These are phyloP conservation scores for Trypanosoma grayi DNA, from an alignment of 208 protist species.

Conservation along the genomic window DNA sequence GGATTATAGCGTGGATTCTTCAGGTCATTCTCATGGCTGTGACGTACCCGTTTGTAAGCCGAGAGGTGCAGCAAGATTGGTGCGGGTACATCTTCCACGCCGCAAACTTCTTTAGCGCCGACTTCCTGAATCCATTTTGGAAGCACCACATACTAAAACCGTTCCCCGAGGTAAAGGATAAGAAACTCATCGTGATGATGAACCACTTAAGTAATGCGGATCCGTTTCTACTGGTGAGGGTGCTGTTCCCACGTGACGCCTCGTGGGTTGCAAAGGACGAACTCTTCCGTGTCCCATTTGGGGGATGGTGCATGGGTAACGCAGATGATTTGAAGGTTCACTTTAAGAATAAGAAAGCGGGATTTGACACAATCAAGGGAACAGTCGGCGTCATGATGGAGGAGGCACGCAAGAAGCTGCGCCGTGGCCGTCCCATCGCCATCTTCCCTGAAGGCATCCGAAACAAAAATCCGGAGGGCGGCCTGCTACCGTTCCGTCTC, in stretches of 20 bases:
- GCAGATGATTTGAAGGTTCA: slow-evolving; percentile 67
- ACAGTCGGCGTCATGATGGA: slow-evolving; percentile 82
- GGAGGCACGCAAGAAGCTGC: slow-evolving; percentile 52
- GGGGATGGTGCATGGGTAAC: slow-evolving; percentile 79
- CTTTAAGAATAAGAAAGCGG: slow-evolving; percentile 71
- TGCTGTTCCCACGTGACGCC: slow-evolving; percentile 69
- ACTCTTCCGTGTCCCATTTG: slow-evolving; percentile 83
- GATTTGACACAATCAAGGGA: slow-evolving; percentile 79
- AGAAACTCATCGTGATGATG: slow-evolving; percentile 81
- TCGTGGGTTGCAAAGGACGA: slow-evolving; percentile 79
- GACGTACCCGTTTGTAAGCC: slow-evolving; percentile 61
- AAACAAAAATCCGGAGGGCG: slow-evolving; percentile 61
- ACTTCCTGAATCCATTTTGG: slow-evolving; percentile 84
- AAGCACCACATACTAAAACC: slow-evolving; percentile 57
- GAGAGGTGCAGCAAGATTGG: slow-evolving; percentile 54
- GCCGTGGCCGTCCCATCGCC: slow-evolving; percentile 74
- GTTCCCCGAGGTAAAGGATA: slow-evolving; percentile 55
- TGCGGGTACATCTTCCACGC: slow-evolving; percentile 79
- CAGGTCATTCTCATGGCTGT: slow-evolving; percentile 62
- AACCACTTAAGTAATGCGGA: slow-evolving; percentile 84
- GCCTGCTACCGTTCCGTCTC: slow-evolving; percentile 66
- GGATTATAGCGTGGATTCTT: slow-evolving; percentile 61
- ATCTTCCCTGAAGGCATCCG: slow-evolving; percentile 85
- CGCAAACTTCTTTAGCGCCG: slow-evolving; percentile 52
- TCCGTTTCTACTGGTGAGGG: slow-evolving; percentile 70